Evolutionary conservation across 495 filamentous ascomycete species (phyloP), one percentile per base, ranked within the genome.

Genomic region (Achaetomiella virescens): DNA sequence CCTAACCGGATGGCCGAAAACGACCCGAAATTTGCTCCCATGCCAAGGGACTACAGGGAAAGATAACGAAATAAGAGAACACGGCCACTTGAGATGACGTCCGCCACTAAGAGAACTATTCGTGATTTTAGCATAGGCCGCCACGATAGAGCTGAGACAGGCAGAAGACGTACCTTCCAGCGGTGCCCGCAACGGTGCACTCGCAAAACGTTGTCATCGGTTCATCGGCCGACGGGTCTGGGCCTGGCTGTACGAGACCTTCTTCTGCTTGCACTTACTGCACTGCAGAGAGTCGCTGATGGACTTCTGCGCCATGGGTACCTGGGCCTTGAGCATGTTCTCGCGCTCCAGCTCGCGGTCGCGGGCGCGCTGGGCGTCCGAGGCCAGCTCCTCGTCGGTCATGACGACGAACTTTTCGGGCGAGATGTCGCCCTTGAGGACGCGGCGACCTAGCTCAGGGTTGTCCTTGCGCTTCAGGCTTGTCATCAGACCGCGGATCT

Each of bases 171-270:
- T 65, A 81, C 80, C 77, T 90, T 90, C 87, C 87, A 90, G 25
- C 84, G 76, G 65, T 89, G 82, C 33, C 87, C 87, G 66, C 87
- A 90, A 82, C 76, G 50, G 79, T 83, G 68, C 87, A 90, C 66
- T 87, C 84, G 70, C 87, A 90, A 66, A 89, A 89, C 3, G 87
- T 89, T 51, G 87, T 90, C 86, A 90, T 88, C 63, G 87, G 87
- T 66, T 90, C 93, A 80, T 98, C 93, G 43, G 93, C 93, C 72
- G 83, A 87, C 95, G 84, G 6, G 93, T 97, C 76, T 97, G 95
- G 25, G 95, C 93, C 73, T 97, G 93, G 31, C 81, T 91, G 69
- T 98, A 98, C 61, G 84, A 86, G 64, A 98, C 93, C 77, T 89
- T 93, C 75, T 88, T 90, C 78, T 95, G 81, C 38, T 84, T 83